A percentile compares a stretch with the other conserved stretches of the same genome.
Evolutionary conservation across 2,329 filamentous ascomycete genomes (phyloP).

Genomic region (Aspergillus awamori): DNA sequence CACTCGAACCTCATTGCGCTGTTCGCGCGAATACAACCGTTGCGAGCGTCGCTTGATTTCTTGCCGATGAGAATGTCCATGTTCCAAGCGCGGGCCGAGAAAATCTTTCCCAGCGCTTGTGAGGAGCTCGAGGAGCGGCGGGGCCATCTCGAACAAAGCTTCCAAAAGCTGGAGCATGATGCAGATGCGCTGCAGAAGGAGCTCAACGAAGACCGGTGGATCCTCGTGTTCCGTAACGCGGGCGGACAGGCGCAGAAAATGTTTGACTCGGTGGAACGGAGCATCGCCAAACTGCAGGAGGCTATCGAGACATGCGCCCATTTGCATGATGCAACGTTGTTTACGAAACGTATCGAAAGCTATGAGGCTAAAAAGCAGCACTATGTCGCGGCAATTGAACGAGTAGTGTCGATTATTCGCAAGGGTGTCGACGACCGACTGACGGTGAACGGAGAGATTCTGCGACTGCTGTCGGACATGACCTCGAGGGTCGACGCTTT

Average conservation of each 20-base stretch:
- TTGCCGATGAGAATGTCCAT: constrained; percentile 89
- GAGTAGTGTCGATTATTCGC: constrained; percentile 89
- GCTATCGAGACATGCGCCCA: constrained; percentile 75
- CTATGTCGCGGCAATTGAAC: constrained; percentile 89
- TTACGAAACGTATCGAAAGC: constrained; percentile 83
- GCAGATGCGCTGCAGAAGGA: constrained; percentile 88
- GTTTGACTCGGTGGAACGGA: constrained; percentile 92
- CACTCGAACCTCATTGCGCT: constrained; percentile 83
- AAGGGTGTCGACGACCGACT: constrained; percentile 94
- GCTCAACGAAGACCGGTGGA: constrained; percentile 92
- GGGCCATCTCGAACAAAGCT: constrained; percentile 75
- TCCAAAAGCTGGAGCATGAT: constrained; percentile 85
- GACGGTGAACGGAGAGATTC: constrained; percentile 93
- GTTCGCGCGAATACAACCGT: constrained; percentile 92
- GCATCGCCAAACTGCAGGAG: constrained; percentile 78
- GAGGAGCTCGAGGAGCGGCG: constrained; percentile 80
- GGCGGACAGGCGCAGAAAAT: constrained; percentile 92
- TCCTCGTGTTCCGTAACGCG: constrained; percentile 91
- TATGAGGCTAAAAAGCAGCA: constrained; percentile 95
- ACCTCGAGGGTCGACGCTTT: constrained; percentile 78
- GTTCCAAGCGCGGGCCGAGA: constrained; percentile 76
- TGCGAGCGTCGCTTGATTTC: constrained; percentile 91
- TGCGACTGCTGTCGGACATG: constrained; percentile 83
- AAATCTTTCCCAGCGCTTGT: constrained; percentile 85
- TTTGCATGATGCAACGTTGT: constrained; percentile 67